Percentiles rank a stretch among this genome's conserved stretches.
These are phyloP conservation scores for Ceratonia siliqua DNA, from an alignment of 306 rosid genomes.

Conservation along the genomic window DNA sequence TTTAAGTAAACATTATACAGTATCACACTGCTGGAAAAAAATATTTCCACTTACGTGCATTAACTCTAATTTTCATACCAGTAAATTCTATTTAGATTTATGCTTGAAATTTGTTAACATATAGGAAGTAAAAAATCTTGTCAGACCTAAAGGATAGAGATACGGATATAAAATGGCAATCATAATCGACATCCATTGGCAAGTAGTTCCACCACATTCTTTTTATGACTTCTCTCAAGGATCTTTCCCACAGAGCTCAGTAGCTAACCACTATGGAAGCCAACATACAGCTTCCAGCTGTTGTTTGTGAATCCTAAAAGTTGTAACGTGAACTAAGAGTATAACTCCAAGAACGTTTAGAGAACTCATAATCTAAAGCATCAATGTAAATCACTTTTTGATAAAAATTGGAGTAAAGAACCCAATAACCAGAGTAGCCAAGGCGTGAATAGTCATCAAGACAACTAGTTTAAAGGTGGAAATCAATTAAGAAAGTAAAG, in stretches of 20 bases:
- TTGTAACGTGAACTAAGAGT: background rate
- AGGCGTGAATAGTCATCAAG: background rate
- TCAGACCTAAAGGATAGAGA: background rate
- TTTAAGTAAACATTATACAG: background rate
- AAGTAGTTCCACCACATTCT: background rate
- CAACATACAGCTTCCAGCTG: background rate
- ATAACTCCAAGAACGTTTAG: conserved; percentile 1
- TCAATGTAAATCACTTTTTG: background rate
- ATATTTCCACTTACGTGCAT: conserved; percentile 2
- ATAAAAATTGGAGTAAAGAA: background rate
- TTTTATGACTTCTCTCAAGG: background rate
- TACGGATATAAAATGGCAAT: background rate
- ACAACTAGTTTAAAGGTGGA: background rate
- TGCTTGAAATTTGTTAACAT: background rate
- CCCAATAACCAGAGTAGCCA: background rate
- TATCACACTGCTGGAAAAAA: background rate
- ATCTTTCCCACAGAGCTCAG: background rate
- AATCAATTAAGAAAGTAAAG: conserved; percentile 18
- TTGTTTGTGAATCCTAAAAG: background rate
- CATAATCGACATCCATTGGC: background rate
- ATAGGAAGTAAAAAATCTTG: background rate
- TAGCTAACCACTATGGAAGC: background rate
- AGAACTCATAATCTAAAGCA: conserved; percentile 22
- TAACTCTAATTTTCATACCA: background rate
- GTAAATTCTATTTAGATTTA: background rate